phyloP scores from a whole-genome alignment of 2,329 filamentous ascomycete species.

The Neospermospora avenae region DNA sequence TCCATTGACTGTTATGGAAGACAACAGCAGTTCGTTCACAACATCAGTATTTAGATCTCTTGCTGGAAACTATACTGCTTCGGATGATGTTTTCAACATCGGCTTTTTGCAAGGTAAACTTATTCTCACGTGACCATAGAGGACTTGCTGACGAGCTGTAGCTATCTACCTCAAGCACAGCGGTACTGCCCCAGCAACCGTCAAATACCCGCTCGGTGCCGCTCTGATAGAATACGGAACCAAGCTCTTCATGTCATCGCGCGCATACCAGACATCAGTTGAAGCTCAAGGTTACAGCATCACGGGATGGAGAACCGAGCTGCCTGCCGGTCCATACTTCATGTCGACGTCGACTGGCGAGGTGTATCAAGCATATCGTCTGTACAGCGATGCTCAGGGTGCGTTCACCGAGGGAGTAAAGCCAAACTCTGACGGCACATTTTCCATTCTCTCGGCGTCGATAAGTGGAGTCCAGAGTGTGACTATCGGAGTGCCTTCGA shows the following conservation, averaged over 20 bases:
- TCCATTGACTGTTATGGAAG: slow-evolving; percentile 29
- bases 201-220: slow-evolving; percentile 17
- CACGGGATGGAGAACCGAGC: slow-evolving; percentile 14
- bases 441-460: slow-evolving; percentile 43
- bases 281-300: slow-evolving; percentile 16
- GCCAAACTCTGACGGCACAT: slow-evolving; percentile 37
- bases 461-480: slow-evolving; percentile 40
- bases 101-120: slow-evolving; percentile 29
- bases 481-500: slow-evolving; percentile 54
- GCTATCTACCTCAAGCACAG: slow-evolving; percentile 23
- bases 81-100: slow-evolving; percentile 31
- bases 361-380: slow-evolving; percentile 46
- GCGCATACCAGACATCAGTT: slow-evolving; percentile 17
- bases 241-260: slow-evolving; percentile 23
- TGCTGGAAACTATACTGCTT: slow-evolving; percentile 24
- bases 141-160: slow-evolving; percentile 4
- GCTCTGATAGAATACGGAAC: slow-evolving; percentile 24
- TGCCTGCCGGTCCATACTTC: slow-evolving; percentile 50
- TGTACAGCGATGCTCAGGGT: slow-evolving; percentile 47
- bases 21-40: slow-evolving; percentile 19
- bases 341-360: slow-evolving; percentile 41
- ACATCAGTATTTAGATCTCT: slow-evolving; percentile 19
- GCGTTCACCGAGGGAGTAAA: slow-evolving; percentile 48
- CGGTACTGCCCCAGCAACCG: slow-evolving; percentile 8
- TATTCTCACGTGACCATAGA: too few species aligned